A percentile compares a stretch with the other conserved stretches of the same genome.
phyloP scores from a whole-genome alignment of 202 grass and related monocot genomes.

The Thinopyrum obtusiflorum region DNA sequence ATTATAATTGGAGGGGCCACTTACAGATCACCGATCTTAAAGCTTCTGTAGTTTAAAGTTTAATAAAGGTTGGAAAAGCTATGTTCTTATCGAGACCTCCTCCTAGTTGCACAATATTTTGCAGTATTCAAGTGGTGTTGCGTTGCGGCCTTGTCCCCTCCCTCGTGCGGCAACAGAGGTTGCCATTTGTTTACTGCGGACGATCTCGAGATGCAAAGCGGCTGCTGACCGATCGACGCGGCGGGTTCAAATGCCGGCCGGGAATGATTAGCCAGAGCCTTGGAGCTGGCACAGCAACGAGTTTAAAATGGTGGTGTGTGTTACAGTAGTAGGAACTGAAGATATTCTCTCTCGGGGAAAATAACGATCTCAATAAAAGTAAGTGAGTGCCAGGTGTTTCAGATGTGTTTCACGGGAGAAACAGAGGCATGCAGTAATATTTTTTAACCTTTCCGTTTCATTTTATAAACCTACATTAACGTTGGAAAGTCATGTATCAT shows the following conservation, averaged over 20 bases:
- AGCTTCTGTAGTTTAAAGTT: not conserved
- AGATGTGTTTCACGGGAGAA: no score
- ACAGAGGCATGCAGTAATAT: no score
- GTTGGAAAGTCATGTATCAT: no score
- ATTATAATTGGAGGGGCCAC: not conserved
- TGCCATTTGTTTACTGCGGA: not conserved
- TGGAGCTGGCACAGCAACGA: not conserved
- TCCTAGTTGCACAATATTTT: not conserved
- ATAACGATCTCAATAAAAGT: no score
- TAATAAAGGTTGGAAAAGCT: not conserved
- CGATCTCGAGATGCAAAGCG: conserved; percentile 27
- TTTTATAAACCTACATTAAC: no score
- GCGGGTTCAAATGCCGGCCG: conserved; percentile 36
- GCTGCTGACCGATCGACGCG: conserved; percentile 17
- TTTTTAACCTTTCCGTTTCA: no score
- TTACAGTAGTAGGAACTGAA: no score
- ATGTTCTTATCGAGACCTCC: not conserved
- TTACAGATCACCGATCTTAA: not conserved
- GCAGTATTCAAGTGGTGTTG: not conserved
- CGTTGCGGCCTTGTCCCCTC: not conserved
- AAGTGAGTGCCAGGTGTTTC: no score
- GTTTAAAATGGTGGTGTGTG: conserved; percentile 11
- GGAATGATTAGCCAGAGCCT: conserved; percentile 35
- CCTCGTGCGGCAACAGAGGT: no score
- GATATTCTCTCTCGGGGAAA: no score